A percentile compares a stretch with the other conserved stretches of the same genome.
Conservation (phyloP, 202 grass and related monocot genomes). For the Panicum virgatum region DNA sequence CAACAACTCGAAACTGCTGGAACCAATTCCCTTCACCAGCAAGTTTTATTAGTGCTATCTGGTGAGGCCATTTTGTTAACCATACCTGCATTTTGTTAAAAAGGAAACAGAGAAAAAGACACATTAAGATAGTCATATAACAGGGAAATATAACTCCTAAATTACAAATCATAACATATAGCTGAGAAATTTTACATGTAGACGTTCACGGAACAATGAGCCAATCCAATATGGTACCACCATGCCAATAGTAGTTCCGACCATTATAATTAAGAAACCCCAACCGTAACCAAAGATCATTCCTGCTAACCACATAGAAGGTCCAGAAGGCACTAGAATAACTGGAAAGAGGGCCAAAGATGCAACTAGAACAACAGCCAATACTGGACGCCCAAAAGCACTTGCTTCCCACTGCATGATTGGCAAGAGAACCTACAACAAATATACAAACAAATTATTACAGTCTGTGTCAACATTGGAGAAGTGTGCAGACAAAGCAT, state of each 20-base stretch:
- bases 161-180: neutral
- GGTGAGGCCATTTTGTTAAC: constrained; percentile 93
- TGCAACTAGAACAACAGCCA: constrained; percentile 73
- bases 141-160: constrained; percentile 5
- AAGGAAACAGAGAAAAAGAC: neutral
- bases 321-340: constrained; percentile 87
- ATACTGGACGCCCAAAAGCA: constrained; percentile 88
- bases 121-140: constrained; percentile 20
- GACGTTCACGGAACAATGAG: constrained; percentile 72
- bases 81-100: constrained; percentile 58
- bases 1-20: constrained; percentile 89
- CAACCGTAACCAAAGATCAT: constrained; percentile 99
- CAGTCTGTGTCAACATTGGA: neutral
- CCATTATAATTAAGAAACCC: constrained; percentile 99
- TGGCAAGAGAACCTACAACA: constrained; percentile 76
- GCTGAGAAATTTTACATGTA: constrained; percentile 67
- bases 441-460: neutral
- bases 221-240: constrained; percentile 83
- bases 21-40: constrained; percentile 93
- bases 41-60: constrained; percentile 80
- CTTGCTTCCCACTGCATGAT: constrained; percentile 98
- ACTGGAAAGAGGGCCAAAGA: constrained; percentile 88
- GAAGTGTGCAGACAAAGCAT: neutral
- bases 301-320: constrained; percentile 98
- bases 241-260: constrained; percentile 92